Percentiles rank a stretch among this genome's conserved stretches.
Evolutionary conservation across 2,329 filamentous ascomycete species (phyloP).

Genomic region (Ustilaginoidea virens): DNA sequence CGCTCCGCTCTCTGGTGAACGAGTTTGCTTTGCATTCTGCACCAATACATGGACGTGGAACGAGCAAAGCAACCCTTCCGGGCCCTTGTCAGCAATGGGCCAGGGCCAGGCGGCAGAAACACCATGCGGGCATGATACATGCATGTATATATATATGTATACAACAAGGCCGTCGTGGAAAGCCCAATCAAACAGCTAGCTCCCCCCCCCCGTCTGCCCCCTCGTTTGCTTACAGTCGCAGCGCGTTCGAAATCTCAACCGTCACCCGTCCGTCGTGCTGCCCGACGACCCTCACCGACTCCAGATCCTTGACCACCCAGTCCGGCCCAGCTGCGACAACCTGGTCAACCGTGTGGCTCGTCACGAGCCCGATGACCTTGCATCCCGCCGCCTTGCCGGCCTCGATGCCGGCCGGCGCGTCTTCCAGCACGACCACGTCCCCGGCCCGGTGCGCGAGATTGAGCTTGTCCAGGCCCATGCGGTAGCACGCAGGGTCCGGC

Average conservation of each 20-base stretch:
- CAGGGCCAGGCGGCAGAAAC: too few species aligned
- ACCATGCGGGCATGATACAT: too few species aligned
- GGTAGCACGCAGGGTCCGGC: slow-evolving; percentile 62
- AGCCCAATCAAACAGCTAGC: neutral
- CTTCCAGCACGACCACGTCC: slow-evolving; percentile 65
- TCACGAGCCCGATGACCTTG: slow-evolving; percentile 69
- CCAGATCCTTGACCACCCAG: slow-evolving; percentile 71
- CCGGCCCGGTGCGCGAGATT: slow-evolving; percentile 30
- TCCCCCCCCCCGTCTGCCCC: neutral
- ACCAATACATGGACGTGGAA: too few species aligned
- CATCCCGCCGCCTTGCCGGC: slow-evolving; percentile 79
- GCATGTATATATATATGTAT: too few species aligned
- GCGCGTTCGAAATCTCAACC: slow-evolving; percentile 51
- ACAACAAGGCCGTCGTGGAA: too few species aligned
- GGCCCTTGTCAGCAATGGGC: too few species aligned
- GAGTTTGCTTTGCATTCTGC: too few species aligned
- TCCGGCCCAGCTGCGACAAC: slow-evolving; percentile 65
- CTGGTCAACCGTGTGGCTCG: slow-evolving; percentile 63
- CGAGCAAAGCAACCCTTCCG: too few species aligned
- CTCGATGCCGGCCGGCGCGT: slow-evolving; percentile 71
- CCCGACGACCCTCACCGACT: slow-evolving; percentile 51
- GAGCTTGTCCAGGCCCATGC: slow-evolving; percentile 48
- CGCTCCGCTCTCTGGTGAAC: too few species aligned
- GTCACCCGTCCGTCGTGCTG: slow-evolving; percentile 42
- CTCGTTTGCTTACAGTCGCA: slow-evolving; percentile 18